Evolutionary conservation across 257 asterid genomes (phyloP).

Genomic region (Thymus mandschuricus): DNA sequence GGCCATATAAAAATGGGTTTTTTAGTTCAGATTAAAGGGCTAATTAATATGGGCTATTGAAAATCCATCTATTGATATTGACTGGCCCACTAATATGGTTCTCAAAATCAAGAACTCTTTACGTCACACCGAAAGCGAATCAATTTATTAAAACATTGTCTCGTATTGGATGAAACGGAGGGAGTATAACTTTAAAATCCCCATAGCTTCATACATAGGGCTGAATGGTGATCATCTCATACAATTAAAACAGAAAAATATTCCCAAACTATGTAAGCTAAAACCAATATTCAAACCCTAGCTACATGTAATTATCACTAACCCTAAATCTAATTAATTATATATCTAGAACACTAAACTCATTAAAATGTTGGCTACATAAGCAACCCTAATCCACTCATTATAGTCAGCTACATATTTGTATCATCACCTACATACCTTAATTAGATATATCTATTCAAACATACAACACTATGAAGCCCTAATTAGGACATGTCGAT

Average conservation of each 20-base stretch:
- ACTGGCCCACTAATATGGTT: no score
- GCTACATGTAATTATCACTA: not conserved
- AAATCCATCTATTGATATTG: no score
- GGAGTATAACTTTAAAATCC: not conserved
- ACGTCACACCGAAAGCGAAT: no score
- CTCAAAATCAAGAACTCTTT: no score
- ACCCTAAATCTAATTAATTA: not conserved
- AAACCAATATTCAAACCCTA: constrained; percentile 10
- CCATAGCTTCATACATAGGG: not conserved
- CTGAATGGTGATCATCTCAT: not conserved
- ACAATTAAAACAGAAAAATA: not conserved
- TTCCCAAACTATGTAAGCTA: constrained; percentile 16
- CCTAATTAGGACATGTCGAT: constrained; percentile 19
- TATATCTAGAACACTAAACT: not conserved
- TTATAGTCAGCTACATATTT: not conserved
- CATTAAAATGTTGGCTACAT: not conserved
- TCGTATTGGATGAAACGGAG: no score
- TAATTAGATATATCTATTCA: constrained; percentile 23
- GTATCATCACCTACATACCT: not conserved
- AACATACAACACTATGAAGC: constrained; percentile 13
- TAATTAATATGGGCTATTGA: no score
- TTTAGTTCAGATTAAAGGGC: no score
- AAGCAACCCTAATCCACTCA: constrained; percentile 11
- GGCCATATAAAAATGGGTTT: no score
- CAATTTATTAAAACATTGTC: no score